Evolutionary conservation across 139 green algal species (phyloP).

Genomic region (Diplosphaera chodatii): DNA sequence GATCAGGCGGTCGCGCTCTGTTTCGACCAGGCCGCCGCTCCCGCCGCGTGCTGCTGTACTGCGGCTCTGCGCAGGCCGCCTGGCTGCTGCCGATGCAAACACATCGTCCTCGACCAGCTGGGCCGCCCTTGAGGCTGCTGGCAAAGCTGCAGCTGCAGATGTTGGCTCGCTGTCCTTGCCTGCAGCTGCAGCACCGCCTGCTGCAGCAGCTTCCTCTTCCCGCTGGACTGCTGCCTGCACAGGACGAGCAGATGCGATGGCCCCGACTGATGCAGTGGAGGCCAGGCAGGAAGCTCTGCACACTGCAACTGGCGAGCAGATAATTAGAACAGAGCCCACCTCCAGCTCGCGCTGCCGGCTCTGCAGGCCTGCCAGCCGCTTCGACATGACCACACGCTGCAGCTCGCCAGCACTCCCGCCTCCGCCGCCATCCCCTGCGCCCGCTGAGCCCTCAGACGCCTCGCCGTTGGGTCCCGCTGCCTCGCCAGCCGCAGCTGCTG

Average conservation of each 20-base stretch:
- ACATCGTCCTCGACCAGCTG: constrained; percentile 29
- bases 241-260: no score
- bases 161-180: neutral
- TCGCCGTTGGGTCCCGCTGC: neutral
- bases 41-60: no score
- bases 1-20: constrained; percentile 78
- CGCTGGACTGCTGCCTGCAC: neutral
- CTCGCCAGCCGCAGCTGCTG: neutral
- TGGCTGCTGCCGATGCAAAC: constrained; percentile 7
- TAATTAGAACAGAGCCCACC: neutral
- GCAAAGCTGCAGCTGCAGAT: neutral
- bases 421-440: neutral
- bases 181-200: constrained; percentile 2
- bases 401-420: constrained; percentile 6
- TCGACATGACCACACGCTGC: constrained; percentile 27
- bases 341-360: constrained; percentile 16
- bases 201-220: neutral
- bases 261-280: neutral
- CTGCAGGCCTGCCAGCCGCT: constrained; percentile 28
- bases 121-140: neutral
- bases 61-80: neutral
- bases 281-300: neutral
- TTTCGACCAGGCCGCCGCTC: constrained; percentile 60
- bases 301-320: neutral
- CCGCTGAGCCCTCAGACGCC: neutral